Evolutionary conservation across 169 alveolate species (phyloP), one percentile per base, ranked within the genome.

Genomic region (Eimeria falciformis): DNA sequence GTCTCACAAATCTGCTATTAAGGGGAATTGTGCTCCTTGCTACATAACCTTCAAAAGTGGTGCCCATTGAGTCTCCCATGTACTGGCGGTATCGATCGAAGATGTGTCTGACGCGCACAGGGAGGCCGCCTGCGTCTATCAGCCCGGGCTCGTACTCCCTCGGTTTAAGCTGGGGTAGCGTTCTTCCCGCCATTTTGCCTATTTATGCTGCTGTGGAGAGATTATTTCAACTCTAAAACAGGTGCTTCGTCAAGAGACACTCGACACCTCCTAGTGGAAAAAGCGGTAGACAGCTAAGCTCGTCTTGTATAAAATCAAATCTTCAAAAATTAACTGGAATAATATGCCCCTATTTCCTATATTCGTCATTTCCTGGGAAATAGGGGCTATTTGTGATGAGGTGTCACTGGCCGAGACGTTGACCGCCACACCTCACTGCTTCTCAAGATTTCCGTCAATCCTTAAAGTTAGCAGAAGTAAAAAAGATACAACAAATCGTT

Each of bases 51-150:
- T 33, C 40, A 33, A 33, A 33, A 33, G 40, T 33, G 2, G 40
- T 33, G 40, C 40, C 40, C 40, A 33, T 33, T 33, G 40, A 1
- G 40, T 33, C 40, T n/a, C 33, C 73, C 73, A 62, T 12, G 29
- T 12, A 62, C 40, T 62, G 23, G 37, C 23, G 73, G 33, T 62
- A 62, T 18, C 73, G 29, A 27, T 12, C 29, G 29, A 62, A 62
- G 73, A 62, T 62, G n/a, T 62, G 73, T 17, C 73, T 17, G 14
- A 62, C 29, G 14, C 73, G n/a, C 73, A 62, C 73, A 21, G 73
- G 73, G 1, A 62, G 73, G 14, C 73, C 73, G 37, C 73, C 73
- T 7, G 23, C 73, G 37, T 62, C 73, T 27, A 62, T 62, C 37
- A 62, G 43, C 37, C 73, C 29, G 23, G 73, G 73, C 73, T 21